Base-by-base conservation (phyloP, 1,284 basidiomycete genomes). In the Melampsora larici-populina region DNA sequence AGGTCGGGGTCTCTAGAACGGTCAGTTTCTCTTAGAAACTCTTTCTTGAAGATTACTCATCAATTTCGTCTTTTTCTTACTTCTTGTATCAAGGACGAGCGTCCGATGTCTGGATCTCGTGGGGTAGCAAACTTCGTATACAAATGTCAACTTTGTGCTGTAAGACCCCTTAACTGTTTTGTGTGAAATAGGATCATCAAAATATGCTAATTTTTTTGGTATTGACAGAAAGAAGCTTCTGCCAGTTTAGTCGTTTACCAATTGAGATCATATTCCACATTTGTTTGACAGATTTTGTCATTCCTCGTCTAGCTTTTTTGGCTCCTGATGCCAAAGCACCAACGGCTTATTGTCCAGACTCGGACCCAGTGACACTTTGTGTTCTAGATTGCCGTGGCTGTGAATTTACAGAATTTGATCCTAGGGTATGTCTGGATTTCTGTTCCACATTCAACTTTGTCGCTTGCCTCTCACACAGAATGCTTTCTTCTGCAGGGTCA, bases 341-440 rank as follows among this genome's bases (percentile, higher is more conserved):
- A 21, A 43, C 74, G n/a, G 33, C 58, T 13, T 55, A 76, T 36
- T 68, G 74, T 51, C 58, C 36, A 40, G 51, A 69, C 29, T 21
- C 40, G 15, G 40, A 69, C 26, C 62, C 48, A 17, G 33, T n/a
- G n/a, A 18, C 33, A 18, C 31, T 76, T 13, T 76, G 74, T 62
- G 66, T 48, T 24, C n/a, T 76, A 9, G 74, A 76, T 51, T 76
- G 74, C 48, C 17, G 74, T 51, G 74, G 74, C 9, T 76, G 74
- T 33, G 74, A 76, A 51, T 76, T 76, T 48, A 51, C 55, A n/a
- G 66, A 76, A 63, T 76, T 69, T 29, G 74, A 76, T 69, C 66
- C 60, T 31, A 66, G 74, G 67, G 74, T 76, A 43, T 21, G 33
- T 51, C 40, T 65, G 9, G 18, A 9, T 55, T n/a, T 26, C 21